Percentiles rank a stretch among this genome's conserved stretches.
Conservation (phyloP, 2,329 filamentous ascomycete species). For the Raffaelea ambrosiae region DNA sequence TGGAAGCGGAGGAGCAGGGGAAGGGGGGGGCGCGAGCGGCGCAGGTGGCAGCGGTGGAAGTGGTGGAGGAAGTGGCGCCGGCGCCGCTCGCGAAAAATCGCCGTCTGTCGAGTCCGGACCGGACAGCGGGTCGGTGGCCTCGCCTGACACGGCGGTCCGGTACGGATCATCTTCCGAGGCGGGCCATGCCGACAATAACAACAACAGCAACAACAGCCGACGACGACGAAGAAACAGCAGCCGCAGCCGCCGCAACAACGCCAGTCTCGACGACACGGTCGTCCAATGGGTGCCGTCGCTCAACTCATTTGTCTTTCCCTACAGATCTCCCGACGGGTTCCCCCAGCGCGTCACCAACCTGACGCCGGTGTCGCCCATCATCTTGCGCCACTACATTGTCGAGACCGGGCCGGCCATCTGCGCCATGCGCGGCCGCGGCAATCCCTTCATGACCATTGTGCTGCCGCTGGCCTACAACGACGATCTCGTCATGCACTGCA, state of each 20-base stretch:
- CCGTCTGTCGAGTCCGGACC: no score
- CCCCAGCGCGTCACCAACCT: slow-evolving; percentile 9
- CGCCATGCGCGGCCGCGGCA: slow-evolving; percentile 7
- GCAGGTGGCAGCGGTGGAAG: not conserved
- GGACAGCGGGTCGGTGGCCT: no score
- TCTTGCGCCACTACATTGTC: slow-evolving; percentile 13
- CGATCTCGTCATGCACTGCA: slow-evolving; percentile 17
- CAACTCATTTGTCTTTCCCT: not conserved
- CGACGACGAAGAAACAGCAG: not conserved
- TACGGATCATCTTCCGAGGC: no score
- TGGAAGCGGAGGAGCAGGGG: not conserved
- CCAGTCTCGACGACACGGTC: not conserved
- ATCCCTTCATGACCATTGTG: slow-evolving; percentile 12
- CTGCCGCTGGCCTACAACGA: slow-evolving; percentile 15
- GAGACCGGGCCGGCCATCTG: slow-evolving; percentile 7
- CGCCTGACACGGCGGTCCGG: no score
- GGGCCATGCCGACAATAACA: not conserved
- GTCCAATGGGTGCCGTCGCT: not conserved
- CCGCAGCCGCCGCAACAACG: not conserved
- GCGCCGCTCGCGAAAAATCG: no score
- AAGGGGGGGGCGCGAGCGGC: not conserved
- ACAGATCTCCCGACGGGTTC: not conserved
- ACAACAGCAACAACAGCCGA: not conserved
- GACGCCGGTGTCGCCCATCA: slow-evolving; percentile 11
- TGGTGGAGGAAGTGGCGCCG: no score